Evolutionary conservation across 352 stramenopile genomes (phyloP), one percentile per base, ranked within the genome.

Genomic region (Pythium grandisporangium): DNA sequence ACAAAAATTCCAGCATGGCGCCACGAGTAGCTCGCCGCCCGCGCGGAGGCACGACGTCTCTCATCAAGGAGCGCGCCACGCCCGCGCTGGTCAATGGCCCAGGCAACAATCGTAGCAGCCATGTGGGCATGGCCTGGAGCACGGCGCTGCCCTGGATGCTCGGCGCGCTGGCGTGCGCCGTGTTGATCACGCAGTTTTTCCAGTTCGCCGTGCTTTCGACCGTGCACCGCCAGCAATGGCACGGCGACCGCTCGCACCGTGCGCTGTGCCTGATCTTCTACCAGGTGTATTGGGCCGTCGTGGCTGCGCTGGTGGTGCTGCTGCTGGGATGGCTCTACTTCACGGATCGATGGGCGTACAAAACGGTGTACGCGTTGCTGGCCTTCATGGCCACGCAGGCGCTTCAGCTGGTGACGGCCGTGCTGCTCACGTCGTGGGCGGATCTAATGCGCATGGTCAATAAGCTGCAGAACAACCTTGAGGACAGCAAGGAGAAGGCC

Each of bases 171-270:
- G 35, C 83, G 19, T 66, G 67, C 20, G 53, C 55, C 5, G 48
- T 73, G 19, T 74, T 88, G 64, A 75, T 77, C 37, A 57, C 72
- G 37, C 75, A 89, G 56, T 77, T 69, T 37, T 60, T 89, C 37
- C 65, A 84, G 40, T 59, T 77, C 40, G 70, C 70, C 25, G 58
- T 83, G 36, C 42, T 85, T 32, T 54, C 59, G 22, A 73, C 71
- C 16, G 36, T 75, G 30, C 48, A 67, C 37, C 67, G 70, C 39
- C 73, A 66, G 38, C 66, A 80, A 35, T 71, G 67, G 63, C 51
- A 67, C 43, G 59, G 59, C 32, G 30, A 41, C 21, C 59, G 55
- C 37, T 58, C 49, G 33, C 51, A 70, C 30, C 50, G 47, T 13
- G 50, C 63, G 27, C 53, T 84, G n/a, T 53, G 49, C 8, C 30